A percentile compares a stretch with the other conserved stretches of the same genome.
These are phyloP conservation scores for Wickerhamomyces mucosus DNA, from an alignment of 805 yeast species.

Conservation along the genomic window DNA sequence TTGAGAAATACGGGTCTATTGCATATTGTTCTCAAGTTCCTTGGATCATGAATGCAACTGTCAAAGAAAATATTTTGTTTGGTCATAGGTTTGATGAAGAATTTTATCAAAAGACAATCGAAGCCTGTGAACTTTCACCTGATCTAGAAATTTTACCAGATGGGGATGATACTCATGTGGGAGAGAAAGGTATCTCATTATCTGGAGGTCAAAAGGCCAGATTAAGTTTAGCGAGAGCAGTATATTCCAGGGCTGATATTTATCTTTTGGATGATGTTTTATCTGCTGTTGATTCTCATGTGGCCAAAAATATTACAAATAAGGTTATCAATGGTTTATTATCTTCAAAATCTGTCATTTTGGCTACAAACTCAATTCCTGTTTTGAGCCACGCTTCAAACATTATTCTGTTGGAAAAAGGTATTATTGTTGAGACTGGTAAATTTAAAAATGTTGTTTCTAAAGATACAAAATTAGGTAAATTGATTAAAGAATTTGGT, in stretches of 20 bases:
- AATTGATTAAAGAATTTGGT: slow-evolving; percentile 55
- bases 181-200: slow-evolving; percentile 52
- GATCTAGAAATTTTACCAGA: slow-evolving; percentile 77
- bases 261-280: slow-evolving; percentile 55
- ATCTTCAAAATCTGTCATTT: slow-evolving; percentile 58
- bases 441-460: slow-evolving; percentile 40
- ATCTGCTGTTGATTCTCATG: slow-evolving; percentile 69
- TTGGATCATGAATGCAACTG: slow-evolving; percentile 94
- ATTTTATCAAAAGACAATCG: slow-evolving; percentile 71
- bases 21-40: slow-evolving; percentile 92
- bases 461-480: slow-evolving; percentile 38
- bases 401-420: slow-evolving; percentile 59
- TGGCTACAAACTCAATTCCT: slow-evolving; percentile 81
- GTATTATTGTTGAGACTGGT: slow-evolving; percentile 59
- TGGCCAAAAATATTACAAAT: slow-evolving; percentile 71
- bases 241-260: slow-evolving; percentile 50
- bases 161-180: slow-evolving; percentile 80
- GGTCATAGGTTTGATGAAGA: slow-evolving; percentile 78
- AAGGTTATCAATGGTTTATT: slow-evolving; percentile 74
- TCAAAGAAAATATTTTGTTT: slow-evolving; percentile 82
- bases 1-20: slow-evolving; percentile 56
- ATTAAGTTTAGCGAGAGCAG: slow-evolving; percentile 59
- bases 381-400: slow-evolving; percentile 67
- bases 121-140: slow-evolving; percentile 77
- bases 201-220: slow-evolving; percentile 61